Evolutionary conservation across 2,329 filamentous ascomycete species (phyloP), one percentile per base, ranked within the genome.

Genomic region (Macrophomina pseudophaseolina): DNA sequence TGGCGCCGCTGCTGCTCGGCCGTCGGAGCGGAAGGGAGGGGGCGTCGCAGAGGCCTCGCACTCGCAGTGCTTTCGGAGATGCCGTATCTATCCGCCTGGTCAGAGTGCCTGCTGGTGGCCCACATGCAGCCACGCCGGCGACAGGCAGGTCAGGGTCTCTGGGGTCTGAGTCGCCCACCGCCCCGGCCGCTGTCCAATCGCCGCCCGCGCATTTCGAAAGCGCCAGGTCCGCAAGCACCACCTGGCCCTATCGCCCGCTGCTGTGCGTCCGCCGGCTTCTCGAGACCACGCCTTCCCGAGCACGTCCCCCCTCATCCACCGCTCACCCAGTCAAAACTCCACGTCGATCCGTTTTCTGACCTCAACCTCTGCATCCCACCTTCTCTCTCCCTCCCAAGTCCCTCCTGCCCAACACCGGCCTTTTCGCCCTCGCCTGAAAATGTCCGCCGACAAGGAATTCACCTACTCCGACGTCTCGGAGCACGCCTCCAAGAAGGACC

Each of bases 401-500:
- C 14, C 7, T 44, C 40, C 28, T 44, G 33, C 42, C 18, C 53
- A 44, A 2, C 42, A 16, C 42, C 16, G 5, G 16, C 11, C 42
- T 44, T 23, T 3, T 23, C 23, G 23, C 23, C 23, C 23, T 23
- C 23, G 23, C 23, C 16, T 38, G 42, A 73, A 70, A 71, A 79
- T 79, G 76, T 67, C 66, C 40, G 73, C 76, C 70, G 54, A 74
- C 71, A 76, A 78, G 73, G 74, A 77, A 74, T 78, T 72, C 72
- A 78, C 75, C 70, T 79, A 78, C 75, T 78, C 76, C 49, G 77
- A 79, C 66, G 76, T 79, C 63, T 75, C 75, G 58, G 77, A 77
- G 73, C 77, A 79, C 73, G 71, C 70, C 68, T 75, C 76, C 67
- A 97, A 97, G 89, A 97, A 93, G 87, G 93, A 98, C 80, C 84